Evolutionary conservation across 371 early-diverging fungal genomes (phyloP), one percentile per base, ranked within the genome.

Genomic region (Mucor racemosus): DNA sequence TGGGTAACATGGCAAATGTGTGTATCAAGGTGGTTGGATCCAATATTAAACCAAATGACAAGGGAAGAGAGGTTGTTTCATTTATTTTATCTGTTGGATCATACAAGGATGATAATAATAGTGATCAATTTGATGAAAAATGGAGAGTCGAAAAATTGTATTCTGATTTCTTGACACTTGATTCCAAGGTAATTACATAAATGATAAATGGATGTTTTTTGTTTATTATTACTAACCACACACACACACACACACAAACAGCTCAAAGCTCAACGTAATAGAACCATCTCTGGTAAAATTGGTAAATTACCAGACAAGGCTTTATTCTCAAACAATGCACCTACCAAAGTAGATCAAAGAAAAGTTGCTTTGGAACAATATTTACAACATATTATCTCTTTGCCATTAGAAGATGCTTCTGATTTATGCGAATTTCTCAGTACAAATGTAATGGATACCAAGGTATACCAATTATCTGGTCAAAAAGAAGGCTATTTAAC

Each of bases 71-170:
- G 64, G 82, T 89, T 15, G 70, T 91, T n/a, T 82, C 82, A 3
- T 91, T 91, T 50, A 68, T 79, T 35, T 73, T 88, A 21, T 76
- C 82, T 1, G 71, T 88, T 42, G 84, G 86, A 7, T 39, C 64
- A 1, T 42, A 31, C 17, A 38, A 19, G 5, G 69, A 71, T 5
- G 69, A 73, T 0, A 73, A 72, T 31, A 70, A 72, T 13, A 31
- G 44, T 36, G 56, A 26, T 26, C 26, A 17, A 64, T 74, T 65
- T 54, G 74, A 77, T 48, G 82, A 94, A 58, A 71, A 89, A 54
- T 94, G 95, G 95, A 84, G 90, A 35, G 87, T 95, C 10, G 93
- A 93, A 66, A 96, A 96, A 76, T 76, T 86, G 21, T 96, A 95
- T 75, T 81, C 89, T 4, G 96, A 96, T 74, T 93, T 96, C 77